Evolutionary conservation across 768 basidiomycete genomes (phyloP).

Genomic region (Mycena rosella): DNA sequence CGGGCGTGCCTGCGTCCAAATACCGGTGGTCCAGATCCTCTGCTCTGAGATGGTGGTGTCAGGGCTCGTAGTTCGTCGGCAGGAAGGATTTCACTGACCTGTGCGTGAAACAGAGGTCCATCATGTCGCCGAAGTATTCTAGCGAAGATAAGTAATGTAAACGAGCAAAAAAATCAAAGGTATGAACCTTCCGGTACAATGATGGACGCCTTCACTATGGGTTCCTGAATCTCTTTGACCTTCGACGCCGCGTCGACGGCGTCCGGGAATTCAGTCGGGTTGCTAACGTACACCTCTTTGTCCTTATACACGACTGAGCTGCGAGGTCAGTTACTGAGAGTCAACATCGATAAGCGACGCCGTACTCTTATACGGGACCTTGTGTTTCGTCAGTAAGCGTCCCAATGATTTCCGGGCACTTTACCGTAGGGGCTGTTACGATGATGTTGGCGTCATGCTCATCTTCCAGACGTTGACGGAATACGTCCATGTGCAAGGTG

Average conservation of each 20-base stretch:
- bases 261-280: conserved; percentile 97
- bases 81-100: no score
- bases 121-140: conserved; percentile 97
- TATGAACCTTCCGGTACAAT: conserved; percentile 89
- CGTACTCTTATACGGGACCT: conserved; percentile 24
- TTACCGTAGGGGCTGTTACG: conserved; percentile 95
- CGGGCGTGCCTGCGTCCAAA: conserved; percentile 66
- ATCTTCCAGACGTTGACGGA: conserved; percentile 95
- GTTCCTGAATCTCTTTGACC: conserved; percentile 88
- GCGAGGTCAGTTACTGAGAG: conserved; percentile 11
- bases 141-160: background rate
- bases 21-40: conserved; percentile 88
- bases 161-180: background rate
- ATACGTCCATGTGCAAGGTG: conserved; percentile 96
- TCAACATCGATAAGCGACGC: conserved; percentile 9
- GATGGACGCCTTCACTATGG: conserved; percentile 93
- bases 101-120: conserved; percentile 91
- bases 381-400: conserved; percentile 53
- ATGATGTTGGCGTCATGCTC: conserved; percentile 96
- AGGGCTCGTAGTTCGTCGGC: no score
- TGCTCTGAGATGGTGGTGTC: no score
- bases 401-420: conserved; percentile 13
- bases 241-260: conserved; percentile 68
- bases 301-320: conserved; percentile 79
- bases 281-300: conserved; percentile 78